Base-by-base conservation (phyloP, 441 rosid species). In the Pelargonium australe region DNA sequence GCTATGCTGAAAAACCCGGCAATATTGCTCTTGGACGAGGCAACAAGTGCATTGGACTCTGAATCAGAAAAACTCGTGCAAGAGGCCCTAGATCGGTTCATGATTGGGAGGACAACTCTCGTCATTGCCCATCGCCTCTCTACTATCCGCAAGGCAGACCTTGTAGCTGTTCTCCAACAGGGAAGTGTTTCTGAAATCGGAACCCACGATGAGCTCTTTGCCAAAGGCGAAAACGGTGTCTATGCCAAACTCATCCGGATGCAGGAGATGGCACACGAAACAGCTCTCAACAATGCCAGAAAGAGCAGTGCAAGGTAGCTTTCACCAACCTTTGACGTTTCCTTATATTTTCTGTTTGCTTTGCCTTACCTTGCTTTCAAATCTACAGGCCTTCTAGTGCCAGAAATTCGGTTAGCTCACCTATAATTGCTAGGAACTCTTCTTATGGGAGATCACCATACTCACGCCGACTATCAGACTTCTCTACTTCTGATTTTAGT, bases 1-100 rank as follows among this genome's bases (percentile, higher is more conserved):
- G 99, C 99, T 0, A 95, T 95, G 99, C 84, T 95, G 64, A 95
- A 95, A 77, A 95, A 95, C 70, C 97, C 99, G 0, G 98, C 99
- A 17, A 95, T 95, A 71, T 80, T 95, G 75, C 85, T 95, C 0
- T 78, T 95, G 64, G 99, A 95, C 9, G 99, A 95, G 80, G 99
- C 99, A 10, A 92, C 99, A 10, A 95, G 99, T 80, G 98, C 99
- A 0, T 75, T 95, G 79, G 99, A 95, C 77, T 92, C 97, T 0
- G 99, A 95, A 73, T 95, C 98, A 6, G 99, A 95, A 81, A 95
- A 92, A 79, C 87, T 95, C 12, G 99, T 95, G 37, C 99, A 95
- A 77, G 99, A 92, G 75, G 99, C 99, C n/a, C 91, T 95, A 43
- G 99, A 95, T 64, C 87, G 99, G 37, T 92, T 95, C 80, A 95